Base-by-base conservation (phyloP, 768 basidiomycete genomes). In the Naganishia vaughanmartiniae region DNA sequence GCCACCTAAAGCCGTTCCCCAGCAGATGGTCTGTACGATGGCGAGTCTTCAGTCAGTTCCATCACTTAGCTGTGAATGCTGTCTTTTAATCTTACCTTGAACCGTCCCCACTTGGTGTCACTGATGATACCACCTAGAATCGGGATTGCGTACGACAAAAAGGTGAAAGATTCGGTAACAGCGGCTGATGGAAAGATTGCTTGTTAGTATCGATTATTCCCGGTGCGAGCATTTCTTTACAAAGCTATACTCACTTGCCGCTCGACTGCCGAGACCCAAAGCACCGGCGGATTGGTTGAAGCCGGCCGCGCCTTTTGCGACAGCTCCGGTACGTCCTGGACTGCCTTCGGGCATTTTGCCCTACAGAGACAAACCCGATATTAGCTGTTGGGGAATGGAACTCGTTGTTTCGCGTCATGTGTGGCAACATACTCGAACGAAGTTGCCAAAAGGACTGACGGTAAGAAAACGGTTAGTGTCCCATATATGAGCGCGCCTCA, bases 51-150 rank as follows among this genome's bases (percentile, higher is more conserved):
- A 9, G 30, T n/a, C 24, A n/a, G 24, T 4, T 26, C 17, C 7
- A 24, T 24, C 4, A 7, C 54, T 26, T 31, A 30, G 9, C 54
- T 55, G 15, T 30, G 6, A 3, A 19, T 28, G 21, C 30, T 4
- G 17, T 55, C 9, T 14, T 17, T 15, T 34, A 30, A 31, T 34
- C 54, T 55, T 70, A 55, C 54, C 54, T 77, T 78, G 75, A 79
- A 80, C 57, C 79, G 70, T 55, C 79, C 79, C 78, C 76, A 78
- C 54, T 75, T 76, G 34, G 75, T 78, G 72, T 80, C 81, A 26
- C 80, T 74, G 55, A 81, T 51, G 70, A 81, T 78, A 46, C 75
- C 79, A 53, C 80, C 81, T 5, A 72, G 34, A 65, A 78, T 76
- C 2, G 79, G 79, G 17, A 80, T 70, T 0, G 73, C 66, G 76